These are phyloP conservation scores for Dothistroma septosporum DNA, from an alignment of 2,329 filamentous ascomycete genomes.

Conservation along the genomic window DNA sequence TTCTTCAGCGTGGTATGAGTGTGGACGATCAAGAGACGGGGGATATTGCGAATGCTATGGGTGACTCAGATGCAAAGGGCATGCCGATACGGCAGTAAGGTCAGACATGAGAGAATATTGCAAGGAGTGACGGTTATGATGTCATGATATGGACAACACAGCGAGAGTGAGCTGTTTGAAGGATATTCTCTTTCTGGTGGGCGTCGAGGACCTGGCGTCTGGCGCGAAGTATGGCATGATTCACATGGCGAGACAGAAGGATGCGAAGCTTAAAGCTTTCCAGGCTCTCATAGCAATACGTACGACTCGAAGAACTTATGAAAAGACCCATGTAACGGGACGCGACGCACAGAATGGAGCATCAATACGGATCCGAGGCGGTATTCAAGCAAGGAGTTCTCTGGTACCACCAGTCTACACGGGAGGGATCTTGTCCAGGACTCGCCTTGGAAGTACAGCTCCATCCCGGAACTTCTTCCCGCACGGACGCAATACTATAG, in stretches of 20 bases:
- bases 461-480: too few species aligned
- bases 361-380: background rate
- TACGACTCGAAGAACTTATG: background rate
- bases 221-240: background rate
- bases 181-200: background rate
- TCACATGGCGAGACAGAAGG: background rate
- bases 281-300: background rate
- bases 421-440: too few species aligned
- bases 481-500: too few species aligned
- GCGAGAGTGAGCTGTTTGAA: background rate
- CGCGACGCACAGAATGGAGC: background rate
- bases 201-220: slow-evolving; percentile 1
- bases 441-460: too few species aligned
- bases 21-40: slow-evolving; percentile 53
- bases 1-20: slow-evolving; percentile 77
- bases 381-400: background rate
- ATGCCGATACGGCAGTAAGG: slow-evolving; percentile 11
- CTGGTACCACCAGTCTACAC: too few species aligned
- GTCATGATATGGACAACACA: background rate
- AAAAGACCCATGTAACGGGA: background rate
- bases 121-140: background rate
- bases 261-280: background rate
- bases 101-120: background rate
- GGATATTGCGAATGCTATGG: slow-evolving; percentile 1
- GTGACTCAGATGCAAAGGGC: slow-evolving; percentile 1